Conservation (phyloP, 73 alveolate species). For the Paraurostyla sp. region DNA sequence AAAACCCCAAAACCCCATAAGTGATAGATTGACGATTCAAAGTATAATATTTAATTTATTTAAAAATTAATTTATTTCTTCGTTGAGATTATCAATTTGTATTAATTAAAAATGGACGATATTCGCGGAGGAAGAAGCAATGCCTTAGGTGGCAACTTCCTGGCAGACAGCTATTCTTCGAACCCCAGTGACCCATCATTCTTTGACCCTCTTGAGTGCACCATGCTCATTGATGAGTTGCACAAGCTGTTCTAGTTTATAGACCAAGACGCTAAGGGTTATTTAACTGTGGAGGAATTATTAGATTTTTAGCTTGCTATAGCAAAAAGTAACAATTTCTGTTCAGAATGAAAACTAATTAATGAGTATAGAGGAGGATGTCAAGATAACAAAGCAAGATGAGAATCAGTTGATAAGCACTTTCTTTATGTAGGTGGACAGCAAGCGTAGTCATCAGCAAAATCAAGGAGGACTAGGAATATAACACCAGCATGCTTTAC, state of each 20-base stretch:
- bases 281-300: background rate
- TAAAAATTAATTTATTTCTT: too few relatives aligned
- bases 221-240: slow-evolving; percentile 30
- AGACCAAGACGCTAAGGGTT: slow-evolving; percentile 44
- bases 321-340: slow-evolving; percentile 17
- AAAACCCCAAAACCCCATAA: too few relatives aligned
- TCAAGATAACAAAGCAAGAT: slow-evolving; percentile 7
- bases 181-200: background rate
- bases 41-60: too few relatives aligned
- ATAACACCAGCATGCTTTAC: background rate
- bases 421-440: slow-evolving; percentile 14
- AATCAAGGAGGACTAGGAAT: slow-evolving; percentile 4
- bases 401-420: slow-evolving; percentile 15
- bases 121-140: background rate
- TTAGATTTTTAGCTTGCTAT: background rate
- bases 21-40: too few relatives aligned
- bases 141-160: too few relatives aligned
- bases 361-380: slow-evolving; percentile 34
- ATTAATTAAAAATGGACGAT: background rate
- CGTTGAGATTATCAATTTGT: too few relatives aligned
- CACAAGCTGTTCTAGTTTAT: slow-evolving; percentile 46
- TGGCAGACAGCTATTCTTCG: too few relatives aligned
- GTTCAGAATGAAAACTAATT: background rate
- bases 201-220: slow-evolving; percentile 31
- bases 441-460: background rate